A percentile compares a stretch with the other conserved stretches of the same genome.
Conservation (phyloP, 768 basidiomycete genomes). For the Pisolithus sp. region DNA sequence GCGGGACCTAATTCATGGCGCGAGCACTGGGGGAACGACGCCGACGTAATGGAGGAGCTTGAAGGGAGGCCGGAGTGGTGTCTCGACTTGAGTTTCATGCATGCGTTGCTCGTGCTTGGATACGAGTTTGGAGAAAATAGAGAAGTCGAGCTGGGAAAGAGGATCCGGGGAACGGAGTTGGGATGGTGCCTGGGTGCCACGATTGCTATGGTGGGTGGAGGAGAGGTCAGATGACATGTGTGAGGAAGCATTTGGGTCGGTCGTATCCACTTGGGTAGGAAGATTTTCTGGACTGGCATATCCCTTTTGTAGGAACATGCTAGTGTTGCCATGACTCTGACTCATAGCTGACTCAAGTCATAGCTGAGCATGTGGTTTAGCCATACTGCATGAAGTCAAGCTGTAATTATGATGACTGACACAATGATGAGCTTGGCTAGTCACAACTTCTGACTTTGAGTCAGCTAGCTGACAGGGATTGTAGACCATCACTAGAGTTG, state of each 20-base stretch:
- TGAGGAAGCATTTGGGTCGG: conserved; percentile 9
- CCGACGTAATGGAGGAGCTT: conserved; percentile 58
- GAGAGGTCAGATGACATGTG: conserved; percentile 48
- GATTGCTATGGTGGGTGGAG: conserved; percentile 58
- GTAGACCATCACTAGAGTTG: too few relatives aligned
- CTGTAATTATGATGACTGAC: too few relatives aligned
- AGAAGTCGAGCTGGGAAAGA: conserved; percentile 76
- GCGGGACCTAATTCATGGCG: conserved; percentile 57
- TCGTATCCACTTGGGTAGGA: too few relatives aligned
- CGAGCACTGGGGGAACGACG: conserved; percentile 39
- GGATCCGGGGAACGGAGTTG: conserved; percentile 82
- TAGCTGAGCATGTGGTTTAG: too few relatives aligned
- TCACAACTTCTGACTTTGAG: too few relatives aligned
- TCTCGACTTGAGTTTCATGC: conserved; percentile 93
- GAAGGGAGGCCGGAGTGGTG: conserved; percentile 89
- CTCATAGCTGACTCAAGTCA: too few relatives aligned
- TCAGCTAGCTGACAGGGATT: too few relatives aligned
- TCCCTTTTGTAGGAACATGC: neutral
- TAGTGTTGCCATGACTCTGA: neutral
- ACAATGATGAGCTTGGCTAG: too few relatives aligned
- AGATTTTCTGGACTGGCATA: too few relatives aligned
- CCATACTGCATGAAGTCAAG: too few relatives aligned
- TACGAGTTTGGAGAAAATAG: conserved; percentile 79
- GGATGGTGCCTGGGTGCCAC: conserved; percentile 91
- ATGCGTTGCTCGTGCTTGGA: conserved; percentile 76